Evolutionary conservation across 148 eudicot genomes (phyloP).

Genomic region (Cornus suecica): DNA sequence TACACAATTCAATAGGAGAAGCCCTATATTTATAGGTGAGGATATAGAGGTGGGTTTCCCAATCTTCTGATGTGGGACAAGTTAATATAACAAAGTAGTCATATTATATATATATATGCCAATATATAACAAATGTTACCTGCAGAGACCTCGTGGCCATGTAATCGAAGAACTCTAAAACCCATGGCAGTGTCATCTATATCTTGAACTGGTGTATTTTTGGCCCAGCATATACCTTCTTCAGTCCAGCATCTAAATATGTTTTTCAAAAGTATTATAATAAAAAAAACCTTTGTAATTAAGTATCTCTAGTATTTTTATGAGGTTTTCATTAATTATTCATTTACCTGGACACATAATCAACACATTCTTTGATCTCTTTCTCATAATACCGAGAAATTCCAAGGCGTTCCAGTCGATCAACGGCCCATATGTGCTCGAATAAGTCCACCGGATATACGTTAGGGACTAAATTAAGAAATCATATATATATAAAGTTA

Average conservation of each 20-base stretch:
- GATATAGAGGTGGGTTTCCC: too few species aligned
- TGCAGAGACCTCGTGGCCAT: constrained; percentile 63
- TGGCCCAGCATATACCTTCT: constrained; percentile 85
- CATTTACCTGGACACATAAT: constrained; percentile 50
- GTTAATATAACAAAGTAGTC: too few species aligned
- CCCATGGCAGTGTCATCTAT: constrained; percentile 93
- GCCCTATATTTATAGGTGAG: too few species aligned
- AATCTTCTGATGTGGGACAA: too few species aligned
- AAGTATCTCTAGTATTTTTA: background rate
- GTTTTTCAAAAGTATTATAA: background rate
- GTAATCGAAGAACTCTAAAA: constrained; percentile 66
- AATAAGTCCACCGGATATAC: constrained; percentile 79
- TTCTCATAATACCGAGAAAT: constrained; percentile 52
- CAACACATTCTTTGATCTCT: constrained; percentile 51
- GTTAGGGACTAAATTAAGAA: constrained; percentile 45
- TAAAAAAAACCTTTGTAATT: too few species aligned
- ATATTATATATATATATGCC: too few species aligned
- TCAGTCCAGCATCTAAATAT: constrained; percentile 62
- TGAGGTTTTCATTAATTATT: too few species aligned
- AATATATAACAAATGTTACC: constrained; percentile 44
- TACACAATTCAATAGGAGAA: too few species aligned
- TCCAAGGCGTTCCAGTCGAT: constrained; percentile 67
- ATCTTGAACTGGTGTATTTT: constrained; percentile 61
- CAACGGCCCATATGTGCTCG: constrained; percentile 67
- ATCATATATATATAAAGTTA: too few species aligned